These are phyloP conservation scores for Friedmanniomyces simplex DNA, from an alignment of 495 filamentous ascomycete species.

Conservation along the genomic window DNA sequence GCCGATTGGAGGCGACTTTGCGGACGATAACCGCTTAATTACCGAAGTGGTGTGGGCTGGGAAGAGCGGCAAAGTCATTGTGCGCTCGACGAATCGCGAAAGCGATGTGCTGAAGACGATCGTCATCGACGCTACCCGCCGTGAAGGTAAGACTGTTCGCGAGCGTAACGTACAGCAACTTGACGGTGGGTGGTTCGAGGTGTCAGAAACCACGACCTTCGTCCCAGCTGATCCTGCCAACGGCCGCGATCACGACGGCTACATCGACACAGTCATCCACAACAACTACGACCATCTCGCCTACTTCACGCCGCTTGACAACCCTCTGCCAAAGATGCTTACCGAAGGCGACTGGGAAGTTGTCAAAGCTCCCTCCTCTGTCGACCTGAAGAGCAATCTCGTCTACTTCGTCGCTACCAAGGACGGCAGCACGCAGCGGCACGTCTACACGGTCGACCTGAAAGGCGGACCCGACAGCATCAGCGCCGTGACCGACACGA, in stretches of 20 bases:
- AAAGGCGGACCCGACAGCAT: constrained; percentile 52
- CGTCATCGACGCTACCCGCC: constrained; percentile 65
- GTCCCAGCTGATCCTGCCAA: constrained; percentile 75
- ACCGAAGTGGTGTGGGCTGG: constrained; percentile 91
- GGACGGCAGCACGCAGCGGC: constrained; percentile 75
- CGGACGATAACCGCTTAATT: constrained; percentile 73
- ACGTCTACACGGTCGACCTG: constrained; percentile 82
- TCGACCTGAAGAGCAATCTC: constrained; percentile 73
- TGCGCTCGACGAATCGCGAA: constrained; percentile 88
- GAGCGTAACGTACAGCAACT: constrained; percentile 65
- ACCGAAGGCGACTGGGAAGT: constrained; percentile 92
- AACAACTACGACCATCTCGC: constrained; percentile 83
- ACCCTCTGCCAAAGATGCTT: constrained; percentile 65
- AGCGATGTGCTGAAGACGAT: constrained; percentile 82
- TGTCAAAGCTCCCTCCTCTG: constrained; percentile 71
- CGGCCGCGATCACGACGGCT: constrained; percentile 72
- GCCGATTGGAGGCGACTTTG: constrained; percentile 64
- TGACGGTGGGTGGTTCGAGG: constrained; percentile 96
- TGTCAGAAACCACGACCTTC: constrained; percentile 73
- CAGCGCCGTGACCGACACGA: constrained; percentile 60
- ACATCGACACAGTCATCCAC: constrained; percentile 83
- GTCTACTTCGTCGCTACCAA: constrained; percentile 89
- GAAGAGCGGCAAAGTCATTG: constrained; percentile 55
- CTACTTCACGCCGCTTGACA: constrained; percentile 89
- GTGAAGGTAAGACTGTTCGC: constrained; percentile 66